Evolutionary conservation across 2,329 filamentous ascomycete genomes (phyloP), one percentile per base, ranked within the genome.

Genomic region (Aspergillus tubingensis): DNA sequence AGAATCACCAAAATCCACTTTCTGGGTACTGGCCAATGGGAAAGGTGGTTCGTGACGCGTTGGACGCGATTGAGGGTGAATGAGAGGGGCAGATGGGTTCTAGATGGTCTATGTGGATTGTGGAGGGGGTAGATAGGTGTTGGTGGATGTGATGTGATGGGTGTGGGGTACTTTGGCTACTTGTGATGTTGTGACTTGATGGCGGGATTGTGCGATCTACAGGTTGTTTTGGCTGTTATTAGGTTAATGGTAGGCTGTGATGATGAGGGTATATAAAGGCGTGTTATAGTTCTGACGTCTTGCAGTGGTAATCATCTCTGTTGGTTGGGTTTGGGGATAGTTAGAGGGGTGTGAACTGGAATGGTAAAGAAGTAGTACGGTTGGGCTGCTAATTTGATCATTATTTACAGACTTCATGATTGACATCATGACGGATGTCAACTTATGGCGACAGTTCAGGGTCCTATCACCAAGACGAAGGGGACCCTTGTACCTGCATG

Each of bases 1-100:
- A 32, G 41, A 59, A 59, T 59, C 50, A 51, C 57, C 41, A 59
- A 59, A 50, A 55, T 59, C 51, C 57, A 56, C 58, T 56, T 43
- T 51, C 13, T 15, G 32, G 10, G n/a, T 23, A 2, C 17, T 17
- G 38, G 7, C 57, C 38, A 54, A 59, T 54, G 19, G 21, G 19
- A n/a, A 6, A n/a, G 19, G 47, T n/a, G 13, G 6, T 17, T 54
- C 27, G 44, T 11, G 49, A 59, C 30, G 57, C 38, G 38, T 59
- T 53, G 21, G n/a, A 39, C 30, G 50, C 13, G 32, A 23, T 30
- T 4, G 30, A 10, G 3, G 13, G 25, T 23, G 47, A 13, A 30
- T 50, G 8, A 41, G 32, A 50, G 19, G 39, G 5, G 19, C 19
- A 11, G 30, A 21, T 5, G 43, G 13, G 23, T 41, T 41, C 21